A percentile compares a stretch with the other conserved stretches of the same genome.
Evolutionary conservation across 2,329 filamentous ascomycete genomes (phyloP).

Genomic region (Fusarium oxysporum): DNA sequence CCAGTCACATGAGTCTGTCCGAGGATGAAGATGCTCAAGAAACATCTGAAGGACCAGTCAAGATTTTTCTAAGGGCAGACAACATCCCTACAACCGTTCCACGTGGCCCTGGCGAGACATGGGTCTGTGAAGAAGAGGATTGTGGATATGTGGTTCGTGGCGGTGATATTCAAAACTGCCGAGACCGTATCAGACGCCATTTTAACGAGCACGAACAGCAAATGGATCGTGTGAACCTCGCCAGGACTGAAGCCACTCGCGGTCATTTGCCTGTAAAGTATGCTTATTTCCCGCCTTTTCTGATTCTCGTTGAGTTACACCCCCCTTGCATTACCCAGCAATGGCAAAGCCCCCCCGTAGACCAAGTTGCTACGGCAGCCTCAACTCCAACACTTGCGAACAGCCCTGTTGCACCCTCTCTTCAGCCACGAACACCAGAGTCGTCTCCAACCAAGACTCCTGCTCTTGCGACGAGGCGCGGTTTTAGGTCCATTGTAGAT

Average conservation of each 20-base stretch:
- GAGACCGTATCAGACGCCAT: conserved; percentile 69
- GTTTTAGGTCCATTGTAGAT: conserved; percentile 42
- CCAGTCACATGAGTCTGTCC: conserved; percentile 32
- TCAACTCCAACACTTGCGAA: conserved; percentile 10
- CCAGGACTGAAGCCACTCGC: conserved; percentile 65
- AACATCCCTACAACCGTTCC: conserved; percentile 61
- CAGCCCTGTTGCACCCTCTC: conserved; percentile 5
- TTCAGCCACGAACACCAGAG: conserved; percentile 1
- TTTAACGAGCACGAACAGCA: conserved; percentile 69
- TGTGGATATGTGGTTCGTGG: conserved; percentile 73
- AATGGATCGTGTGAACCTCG: conserved; percentile 62
- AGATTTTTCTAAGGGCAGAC: conserved; percentile 62
- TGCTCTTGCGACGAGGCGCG: conserved; percentile 27
- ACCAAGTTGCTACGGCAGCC: background rate
- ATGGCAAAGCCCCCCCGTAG: background rate
- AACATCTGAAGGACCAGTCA: conserved; percentile 47
- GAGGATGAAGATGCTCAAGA: conserved; percentile 36
- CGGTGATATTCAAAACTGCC: conserved; percentile 66
- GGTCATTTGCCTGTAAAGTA: conserved; percentile 69
- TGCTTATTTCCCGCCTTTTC: conserved; percentile 52
- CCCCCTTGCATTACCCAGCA: background rate
- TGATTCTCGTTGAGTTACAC: conserved; percentile 48
- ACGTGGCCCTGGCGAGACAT: conserved; percentile 70
- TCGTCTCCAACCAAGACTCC: conserved; percentile 15
- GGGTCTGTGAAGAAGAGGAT: conserved; percentile 73